A percentile compares a stretch with the other conserved stretches of the same genome.
Evolutionary conservation across 805 yeast genomes (phyloP).

Genomic region (Wickerhamiella sergipiensis): DNA sequence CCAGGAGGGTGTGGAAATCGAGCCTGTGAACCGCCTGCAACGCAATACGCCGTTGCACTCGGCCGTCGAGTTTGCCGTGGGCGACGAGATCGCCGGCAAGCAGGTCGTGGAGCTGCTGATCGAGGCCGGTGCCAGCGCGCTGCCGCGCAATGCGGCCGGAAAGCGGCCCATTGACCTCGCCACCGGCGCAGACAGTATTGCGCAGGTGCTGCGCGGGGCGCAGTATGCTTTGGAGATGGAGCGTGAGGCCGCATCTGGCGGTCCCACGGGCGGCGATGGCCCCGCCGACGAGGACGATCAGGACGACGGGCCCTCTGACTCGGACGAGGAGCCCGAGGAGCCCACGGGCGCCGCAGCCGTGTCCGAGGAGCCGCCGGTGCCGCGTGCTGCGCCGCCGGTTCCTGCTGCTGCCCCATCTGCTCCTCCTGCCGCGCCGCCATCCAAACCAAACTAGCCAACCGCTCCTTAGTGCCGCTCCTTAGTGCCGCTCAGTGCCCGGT

Average conservation of each 20-base stretch:
- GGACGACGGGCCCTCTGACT: slow-evolving; percentile 12
- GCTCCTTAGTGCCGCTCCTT: too few relatives aligned
- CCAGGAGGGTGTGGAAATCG: slow-evolving; percentile 81
- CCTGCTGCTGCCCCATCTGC: neutral
- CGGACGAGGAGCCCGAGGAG: slow-evolving; percentile 7
- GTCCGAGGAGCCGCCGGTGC: neutral
- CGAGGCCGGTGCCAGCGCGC: slow-evolving; percentile 85
- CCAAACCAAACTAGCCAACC: neutral
- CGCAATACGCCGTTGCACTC: slow-evolving; percentile 85
- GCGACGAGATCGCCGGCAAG: slow-evolving; percentile 74
- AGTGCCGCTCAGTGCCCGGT: too few relatives aligned
- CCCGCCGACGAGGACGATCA: slow-evolving; percentile 9
- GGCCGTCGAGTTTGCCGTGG: slow-evolving; percentile 59
- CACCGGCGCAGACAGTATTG: slow-evolving; percentile 39
- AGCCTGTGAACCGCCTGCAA: slow-evolving; percentile 54
- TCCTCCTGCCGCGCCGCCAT: slow-evolving; percentile 1
- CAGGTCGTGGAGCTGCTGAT: slow-evolving; percentile 51
- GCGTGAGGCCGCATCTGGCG: slow-evolving; percentile 9
- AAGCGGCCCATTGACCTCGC: slow-evolving; percentile 66
- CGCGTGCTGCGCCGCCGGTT: neutral
- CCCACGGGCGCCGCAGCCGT: slow-evolving; percentile 3
- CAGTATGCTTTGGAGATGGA: slow-evolving; percentile 33
- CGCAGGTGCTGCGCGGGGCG: slow-evolving; percentile 61
- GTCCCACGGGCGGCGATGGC: slow-evolving; percentile 8
- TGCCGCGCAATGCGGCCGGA: slow-evolving; percentile 38